Evolutionary conservation across 2,329 filamentous ascomycete genomes (phyloP).

Genomic region (Blastomyces gilchristii): DNA sequence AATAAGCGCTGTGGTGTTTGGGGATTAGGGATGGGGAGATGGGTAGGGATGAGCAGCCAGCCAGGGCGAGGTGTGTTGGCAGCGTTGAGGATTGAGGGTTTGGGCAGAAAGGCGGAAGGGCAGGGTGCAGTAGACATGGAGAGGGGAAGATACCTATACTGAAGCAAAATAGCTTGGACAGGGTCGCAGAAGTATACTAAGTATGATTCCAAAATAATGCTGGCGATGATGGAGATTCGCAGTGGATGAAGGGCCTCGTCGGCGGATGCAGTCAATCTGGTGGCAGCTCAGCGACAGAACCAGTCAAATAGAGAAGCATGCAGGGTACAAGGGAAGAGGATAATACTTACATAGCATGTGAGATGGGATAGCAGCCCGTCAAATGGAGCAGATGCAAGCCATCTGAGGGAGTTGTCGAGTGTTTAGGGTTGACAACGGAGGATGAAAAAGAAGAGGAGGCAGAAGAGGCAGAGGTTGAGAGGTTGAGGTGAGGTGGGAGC

Average conservation of each 20-base stretch:
- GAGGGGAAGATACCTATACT: constrained; percentile 11
- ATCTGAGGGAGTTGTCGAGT: not conserved
- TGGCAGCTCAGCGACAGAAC: constrained; percentile 7
- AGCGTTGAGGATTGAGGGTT: constrained; percentile 18
- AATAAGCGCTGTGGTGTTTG: not conserved
- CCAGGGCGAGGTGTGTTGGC: constrained; percentile 22
- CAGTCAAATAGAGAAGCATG: not conserved
- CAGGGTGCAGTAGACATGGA: constrained; percentile 28
- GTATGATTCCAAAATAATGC: constrained; percentile 3
- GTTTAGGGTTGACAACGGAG: not conserved
- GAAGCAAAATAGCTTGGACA: constrained; percentile 4
- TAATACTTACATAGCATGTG: not conserved
- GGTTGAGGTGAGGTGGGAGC: constrained; percentile 4
- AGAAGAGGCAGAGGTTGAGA: not conserved
- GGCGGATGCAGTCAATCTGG: constrained; percentile 1
- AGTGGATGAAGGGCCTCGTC: constrained; percentile 7
- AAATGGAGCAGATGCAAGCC: not conserved
- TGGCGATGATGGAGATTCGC: constrained; percentile 9
- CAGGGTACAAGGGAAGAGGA: not conserved
- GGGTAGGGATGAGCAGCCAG: constrained; percentile 7
- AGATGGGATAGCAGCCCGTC: not conserved
- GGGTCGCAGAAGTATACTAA: constrained; percentile 10
- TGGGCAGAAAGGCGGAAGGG: constrained; percentile 21
- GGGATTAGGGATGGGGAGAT: not conserved
- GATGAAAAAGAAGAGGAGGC: not conserved